Conservation (phyloP, 2,329 filamentous ascomycete genomes). For the Ophiostoma tasmaniense region DNA sequence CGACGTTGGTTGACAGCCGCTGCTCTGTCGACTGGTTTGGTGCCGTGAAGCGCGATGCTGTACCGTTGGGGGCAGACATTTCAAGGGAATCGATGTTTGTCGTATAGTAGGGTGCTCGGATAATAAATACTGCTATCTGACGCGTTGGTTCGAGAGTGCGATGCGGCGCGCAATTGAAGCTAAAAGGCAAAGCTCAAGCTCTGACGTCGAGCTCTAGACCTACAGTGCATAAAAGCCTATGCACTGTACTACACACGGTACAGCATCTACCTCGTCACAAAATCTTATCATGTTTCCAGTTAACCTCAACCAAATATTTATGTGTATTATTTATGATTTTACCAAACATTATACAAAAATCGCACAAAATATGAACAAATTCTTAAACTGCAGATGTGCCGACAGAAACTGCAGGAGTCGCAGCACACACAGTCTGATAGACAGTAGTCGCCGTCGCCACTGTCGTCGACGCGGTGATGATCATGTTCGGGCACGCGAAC, state of each 20-base stretch:
- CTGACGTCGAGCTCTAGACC: not conserved
- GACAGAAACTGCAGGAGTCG: not conserved
- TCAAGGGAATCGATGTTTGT: not conserved
- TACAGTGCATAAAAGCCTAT: not conserved
- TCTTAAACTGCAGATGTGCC: not conserved
- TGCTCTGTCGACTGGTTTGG: slow-evolving; percentile 73
- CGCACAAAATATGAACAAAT: not conserved
- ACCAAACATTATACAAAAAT: too few species aligned
- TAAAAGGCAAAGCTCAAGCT: not conserved
- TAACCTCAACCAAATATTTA: too few species aligned
- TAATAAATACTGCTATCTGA: not conserved
- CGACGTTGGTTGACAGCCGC: slow-evolving; percentile 73
- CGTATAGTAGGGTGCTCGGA: not conserved
- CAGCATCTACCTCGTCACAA: not conserved
- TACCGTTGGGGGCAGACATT: slow-evolving; percentile 35
- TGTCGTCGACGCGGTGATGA: not conserved
- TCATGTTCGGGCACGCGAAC: not conserved
- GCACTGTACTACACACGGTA: not conserved
- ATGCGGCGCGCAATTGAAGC: not conserved
- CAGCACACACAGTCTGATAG: not conserved
- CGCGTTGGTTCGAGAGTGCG: not conserved
- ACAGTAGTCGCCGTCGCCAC: not conserved
- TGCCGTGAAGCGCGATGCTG: slow-evolving; percentile 57
- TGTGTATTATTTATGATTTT: too few species aligned
- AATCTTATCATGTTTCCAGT: too few species aligned